A percentile compares a stretch with the other conserved stretches of the same genome.
Conservation (phyloP, 2,329 filamentous ascomycete genomes). For the Paraconiothyrium sp. region DNA sequence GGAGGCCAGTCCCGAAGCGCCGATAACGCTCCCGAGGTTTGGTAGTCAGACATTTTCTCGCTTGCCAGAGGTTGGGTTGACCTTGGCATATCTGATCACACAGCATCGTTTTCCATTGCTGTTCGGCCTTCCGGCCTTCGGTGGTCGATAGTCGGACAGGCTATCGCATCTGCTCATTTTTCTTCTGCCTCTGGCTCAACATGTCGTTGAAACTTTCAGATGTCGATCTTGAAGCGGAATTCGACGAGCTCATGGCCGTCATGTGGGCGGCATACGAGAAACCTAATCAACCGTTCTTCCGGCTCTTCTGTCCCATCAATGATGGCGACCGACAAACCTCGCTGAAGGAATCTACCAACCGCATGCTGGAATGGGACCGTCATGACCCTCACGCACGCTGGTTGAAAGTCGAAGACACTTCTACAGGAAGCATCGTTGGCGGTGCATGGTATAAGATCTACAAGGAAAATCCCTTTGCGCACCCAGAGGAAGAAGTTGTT, state of each 20-base stretch:
- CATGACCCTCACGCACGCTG: conserved; percentile 36
- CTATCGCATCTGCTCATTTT: no score
- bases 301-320: conserved; percentile 6
- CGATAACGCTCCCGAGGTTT: no score
- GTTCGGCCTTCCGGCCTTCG: no score
- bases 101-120: no score
- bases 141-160: background rate
- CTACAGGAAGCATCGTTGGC: conserved; percentile 36
- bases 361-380: conserved; percentile 12
- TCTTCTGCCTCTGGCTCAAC: conserved; percentile 11
- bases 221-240: conserved; percentile 18
- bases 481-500: conserved; percentile 23
- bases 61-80: no score
- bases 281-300: conserved; percentile 19
- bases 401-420: conserved; percentile 39
- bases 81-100: no score
- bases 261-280: conserved; percentile 19
- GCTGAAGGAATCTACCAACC: conserved; percentile 2
- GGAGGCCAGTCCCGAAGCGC: no score
- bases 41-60: no score
- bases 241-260: conserved; percentile 20
- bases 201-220: conserved; percentile 15
- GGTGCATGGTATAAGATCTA: conserved; percentile 44
- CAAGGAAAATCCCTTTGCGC: conserved; percentile 21
- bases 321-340: conserved; percentile 6